Evolutionary conservation across 2,329 filamentous ascomycete species (phyloP), one percentile per base, ranked within the genome.

Genomic region (Botrytis hyacinthi): DNA sequence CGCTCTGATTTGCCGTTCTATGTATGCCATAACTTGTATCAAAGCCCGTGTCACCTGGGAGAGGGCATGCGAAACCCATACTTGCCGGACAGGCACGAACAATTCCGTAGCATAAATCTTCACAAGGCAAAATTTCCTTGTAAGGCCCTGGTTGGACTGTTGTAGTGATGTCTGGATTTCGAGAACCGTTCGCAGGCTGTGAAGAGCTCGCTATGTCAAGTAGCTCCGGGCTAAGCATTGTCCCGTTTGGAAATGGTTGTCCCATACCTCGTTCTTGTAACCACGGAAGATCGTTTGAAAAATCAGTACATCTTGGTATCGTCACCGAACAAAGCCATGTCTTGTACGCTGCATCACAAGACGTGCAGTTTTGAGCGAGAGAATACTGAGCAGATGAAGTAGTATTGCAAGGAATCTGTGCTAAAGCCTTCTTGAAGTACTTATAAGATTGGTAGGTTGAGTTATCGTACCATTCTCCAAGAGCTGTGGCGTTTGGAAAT

Each of bases 261-360:
- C 86, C 89, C 71, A 94, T 87, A 79, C 95, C 96, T 63, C 96
- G 92, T 32, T 87, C 85, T 74, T 90, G 88, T 16, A 81, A 83
- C 76, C 85, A 82, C 2, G 85, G 71, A 22, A 85, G 84, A 2
- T 81, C 79, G 67, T 86, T 88, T 69, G 87, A 88, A 78, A 93
- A 96, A 83, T 98, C 95, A 79, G 93, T 91, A 84, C 96, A 99
- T 44, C 95, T 92, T 1, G 96, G 96, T 75, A 99, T 96, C 26
- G 90, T 92, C 42, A 98, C 94, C 37, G 93, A 92, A 84, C 96
- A 99, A 32, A 99, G 90, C 96, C 96, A 99, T 79, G 90, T 86
- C 82, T 97, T 98, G 87, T 99, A 99, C 14, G 94, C 93, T 0
- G 81, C 80, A 26, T 86, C 88, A 83, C 96, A 99, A 82, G 97